Evolutionary conservation across 768 basidiomycete species (phyloP).

Genomic region (Termitomyces sp.): DNA sequence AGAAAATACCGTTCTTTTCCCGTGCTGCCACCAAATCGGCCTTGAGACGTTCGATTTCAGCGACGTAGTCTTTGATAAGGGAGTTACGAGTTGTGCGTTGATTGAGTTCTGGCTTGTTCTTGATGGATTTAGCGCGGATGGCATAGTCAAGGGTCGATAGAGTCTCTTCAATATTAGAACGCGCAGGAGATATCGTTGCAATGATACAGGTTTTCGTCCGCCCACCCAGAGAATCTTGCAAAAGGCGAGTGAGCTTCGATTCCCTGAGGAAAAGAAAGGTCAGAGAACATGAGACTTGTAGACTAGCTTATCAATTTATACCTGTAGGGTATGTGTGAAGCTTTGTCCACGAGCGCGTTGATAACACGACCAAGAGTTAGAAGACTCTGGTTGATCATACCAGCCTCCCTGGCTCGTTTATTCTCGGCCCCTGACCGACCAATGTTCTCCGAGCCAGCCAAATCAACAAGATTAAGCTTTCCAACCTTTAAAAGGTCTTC

Average conservation of each 20-base stretch:
- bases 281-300: not conserved
- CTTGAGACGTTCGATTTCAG: slow-evolving; percentile 91
- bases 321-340: slow-evolving; percentile 93
- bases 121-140: slow-evolving; percentile 90
- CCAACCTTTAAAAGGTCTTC: slow-evolving; percentile 92
- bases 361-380: slow-evolving; percentile 97
- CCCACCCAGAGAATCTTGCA: slow-evolving; percentile 99
- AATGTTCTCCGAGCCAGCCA: slow-evolving; percentile 97
- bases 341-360: slow-evolving; percentile 90
- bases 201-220: slow-evolving; percentile 97
- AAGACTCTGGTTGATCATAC: slow-evolving; percentile 97
- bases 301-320: slow-evolving; percentile 25
- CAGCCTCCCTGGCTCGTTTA: slow-evolving; percentile 92
- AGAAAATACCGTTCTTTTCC: slow-evolving; percentile 95
- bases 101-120: slow-evolving; percentile 93
- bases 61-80: slow-evolving; percentile 89
- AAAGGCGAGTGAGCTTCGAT: slow-evolving; percentile 93
- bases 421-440: slow-evolving; percentile 94
- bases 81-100: slow-evolving; percentile 91
- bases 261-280: slow-evolving; percentile 48
- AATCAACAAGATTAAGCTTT: slow-evolving; percentile 94
- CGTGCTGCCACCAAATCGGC: slow-evolving; percentile 86
- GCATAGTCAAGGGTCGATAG: slow-evolving; percentile 97
- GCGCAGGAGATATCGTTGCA: slow-evolving; percentile 92
- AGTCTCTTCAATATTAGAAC: slow-evolving; percentile 95